Evolutionary conservation across 768 basidiomycete genomes (phyloP).

Genomic region (Boletellus ananas): DNA sequence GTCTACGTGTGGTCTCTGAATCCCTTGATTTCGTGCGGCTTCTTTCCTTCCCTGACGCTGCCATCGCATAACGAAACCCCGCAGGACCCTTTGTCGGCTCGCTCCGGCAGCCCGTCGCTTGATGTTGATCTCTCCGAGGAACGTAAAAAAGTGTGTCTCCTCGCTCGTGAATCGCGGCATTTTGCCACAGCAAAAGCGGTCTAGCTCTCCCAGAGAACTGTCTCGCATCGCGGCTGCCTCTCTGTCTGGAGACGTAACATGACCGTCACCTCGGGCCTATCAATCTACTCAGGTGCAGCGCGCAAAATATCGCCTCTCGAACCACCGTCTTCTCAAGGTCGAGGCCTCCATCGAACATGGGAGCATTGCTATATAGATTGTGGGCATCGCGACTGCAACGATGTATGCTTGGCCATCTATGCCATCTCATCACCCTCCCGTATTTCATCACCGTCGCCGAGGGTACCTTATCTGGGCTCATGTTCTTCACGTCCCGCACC

Average conservation of each 20-base stretch:
- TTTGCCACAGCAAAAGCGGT: neutral
- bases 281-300: slow-evolving; percentile 4
- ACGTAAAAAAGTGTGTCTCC: slow-evolving; percentile 21
- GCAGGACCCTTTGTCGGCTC: neutral
- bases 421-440: neutral
- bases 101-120: neutral
- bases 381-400: neutral
- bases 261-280: neutral
- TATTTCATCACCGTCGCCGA: slow-evolving; percentile 5
- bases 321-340: neutral
- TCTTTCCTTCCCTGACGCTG: slow-evolving; percentile 20
- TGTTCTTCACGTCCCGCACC: neutral
- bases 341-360: neutral
- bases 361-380: no score
- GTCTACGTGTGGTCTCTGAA: neutral
- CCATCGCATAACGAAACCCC: slow-evolving; percentile 14
- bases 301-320: neutral
- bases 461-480: neutral
- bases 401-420: neutral
- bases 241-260: slow-evolving; percentile 18
- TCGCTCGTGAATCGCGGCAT: slow-evolving; percentile 9
- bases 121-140: neutral
- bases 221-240: slow-evolving; percentile 4
- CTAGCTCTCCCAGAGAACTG: neutral
- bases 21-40: slow-evolving; percentile 4